Percentiles rank a stretch among this genome's conserved stretches.
Conservation (phyloP, 805 yeast genomes). For the Yarrowia hollandica region DNA sequence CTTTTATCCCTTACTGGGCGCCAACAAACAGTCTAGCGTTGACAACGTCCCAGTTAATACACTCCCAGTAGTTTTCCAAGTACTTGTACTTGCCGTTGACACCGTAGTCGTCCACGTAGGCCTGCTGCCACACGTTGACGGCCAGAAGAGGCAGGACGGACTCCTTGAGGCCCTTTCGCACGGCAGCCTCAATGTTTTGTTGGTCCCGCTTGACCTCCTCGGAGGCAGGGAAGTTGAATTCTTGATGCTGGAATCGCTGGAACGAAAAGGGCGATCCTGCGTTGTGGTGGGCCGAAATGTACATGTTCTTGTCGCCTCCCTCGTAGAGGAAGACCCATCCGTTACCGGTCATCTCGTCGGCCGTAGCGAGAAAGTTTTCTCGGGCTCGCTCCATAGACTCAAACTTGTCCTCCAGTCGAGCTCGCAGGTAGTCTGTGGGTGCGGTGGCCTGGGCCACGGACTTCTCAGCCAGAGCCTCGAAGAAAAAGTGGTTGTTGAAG, state of each 20-base stretch:
- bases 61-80: slow-evolving; percentile 70
- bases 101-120: slow-evolving; percentile 85
- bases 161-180: slow-evolving; percentile 47
- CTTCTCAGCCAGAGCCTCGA: slow-evolving; percentile 54
- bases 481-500: slow-evolving; percentile 87
- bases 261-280: slow-evolving; percentile 78
- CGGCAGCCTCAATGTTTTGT: slow-evolving; percentile 48
- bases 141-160: slow-evolving; percentile 65
- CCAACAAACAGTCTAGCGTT: slow-evolving; percentile 33
- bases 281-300: slow-evolving; percentile 79
- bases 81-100: slow-evolving; percentile 68
- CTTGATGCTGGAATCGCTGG: slow-evolving; percentile 62
- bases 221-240: slow-evolving; percentile 70
- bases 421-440: slow-evolving; percentile 40
- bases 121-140: slow-evolving; percentile 84
- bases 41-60: slow-evolving; percentile 73
- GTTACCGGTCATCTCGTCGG: slow-evolving; percentile 75
- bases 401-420: slow-evolving; percentile 60
- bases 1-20: slow-evolving; percentile 11
- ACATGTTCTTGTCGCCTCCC: slow-evolving; percentile 50
- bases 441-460: slow-evolving; percentile 33
- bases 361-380: slow-evolving; percentile 66
- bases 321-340: slow-evolving; percentile 92
- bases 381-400: slow-evolving; percentile 78
- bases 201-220: slow-evolving; percentile 41